Evolutionary conservation across 768 basidiomycete species (phyloP).

Genomic region (Rossbeevera mucosa): DNA sequence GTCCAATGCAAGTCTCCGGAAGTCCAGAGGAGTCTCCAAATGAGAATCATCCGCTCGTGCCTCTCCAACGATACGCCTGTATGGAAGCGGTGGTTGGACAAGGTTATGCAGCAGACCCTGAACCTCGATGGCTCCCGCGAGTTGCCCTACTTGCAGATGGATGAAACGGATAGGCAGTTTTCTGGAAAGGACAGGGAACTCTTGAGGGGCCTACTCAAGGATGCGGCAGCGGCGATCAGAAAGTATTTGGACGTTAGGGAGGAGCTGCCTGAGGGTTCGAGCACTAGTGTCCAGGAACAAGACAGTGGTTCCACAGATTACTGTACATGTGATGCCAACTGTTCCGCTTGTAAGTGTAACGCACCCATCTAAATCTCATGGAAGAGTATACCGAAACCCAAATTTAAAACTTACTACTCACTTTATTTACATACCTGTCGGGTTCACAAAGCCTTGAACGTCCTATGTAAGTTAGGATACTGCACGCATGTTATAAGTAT

Average conservation of each 20-base stretch:
- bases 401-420: not conserved
- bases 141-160: not conserved
- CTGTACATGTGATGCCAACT: not conserved
- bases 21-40: not conserved
- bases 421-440: not conserved
- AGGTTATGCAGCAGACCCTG: conserved; percentile 20
- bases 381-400: not conserved
- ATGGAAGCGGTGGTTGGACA: conserved; percentile 22
- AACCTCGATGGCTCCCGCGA: not conserved
- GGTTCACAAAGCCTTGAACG: not conserved
- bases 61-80: conserved; percentile 21
- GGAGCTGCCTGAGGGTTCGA: not conserved
- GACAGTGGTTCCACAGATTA: not conserved
- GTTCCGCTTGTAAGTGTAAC: not conserved
- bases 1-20: not conserved
- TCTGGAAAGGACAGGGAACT: not conserved
- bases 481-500: too few species aligned
- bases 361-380: not conserved
- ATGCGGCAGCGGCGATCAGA: conserved; percentile 16
- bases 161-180: not conserved
- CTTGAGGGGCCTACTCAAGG: conserved; percentile 8
- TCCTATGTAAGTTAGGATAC: not conserved
- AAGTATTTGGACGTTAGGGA: conserved; percentile 4
- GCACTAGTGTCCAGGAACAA: not conserved
- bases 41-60: conserved; percentile 12